Base-by-base conservation (phyloP, 208 protist species). In the Trypanosoma caninum region DNA sequence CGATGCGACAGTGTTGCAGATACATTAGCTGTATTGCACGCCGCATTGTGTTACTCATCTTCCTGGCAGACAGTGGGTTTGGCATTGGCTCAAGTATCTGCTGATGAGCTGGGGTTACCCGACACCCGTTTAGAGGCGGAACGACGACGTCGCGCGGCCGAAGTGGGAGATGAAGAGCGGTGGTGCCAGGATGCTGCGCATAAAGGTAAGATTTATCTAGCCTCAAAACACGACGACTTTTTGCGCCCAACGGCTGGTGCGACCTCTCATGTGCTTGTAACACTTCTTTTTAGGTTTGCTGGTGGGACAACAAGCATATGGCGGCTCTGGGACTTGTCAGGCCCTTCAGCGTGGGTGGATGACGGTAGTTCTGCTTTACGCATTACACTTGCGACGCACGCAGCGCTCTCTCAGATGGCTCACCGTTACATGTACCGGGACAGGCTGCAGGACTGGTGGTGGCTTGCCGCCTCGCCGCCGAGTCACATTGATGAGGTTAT, bases 261-360 rank as follows among this genome's bases (percentile, higher is more conserved):
- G 11, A 46, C 11, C 20, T 57, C 66, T 7, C 66, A 72, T 50
- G 14, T 60, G 4, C 51, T 65, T 28, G 51, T 71, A 23, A 71
- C 65, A 22, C 65, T 62, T 22, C 56, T 71, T 30, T 30, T 62
- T 57, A 18, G 52, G 3, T 20, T 35, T 33, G 34, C 28, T 27
- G 4, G 52, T 25, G 63, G 40, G 11, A 20, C 40, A 18, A 20
- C 18, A 4, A 65, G 42, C 31, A 56, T 65, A 33, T 65, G 66
- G 59, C 55, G 59, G 10, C 20, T 72, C 37, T 72, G 66, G 59
- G 59, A 69, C 27, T 41, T 69, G 13, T 57, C 50, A 23, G 64
- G 64, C 3, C 55, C 55, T 34, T 20, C 53, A 14, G 35, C 25
- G 22, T 60, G 45, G 45, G 10, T 41, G 23, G 44, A 62, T 45